Base-by-base conservation (phyloP, 1,284 basidiomycete species). In the Pseudozyma flocculosa region DNA sequence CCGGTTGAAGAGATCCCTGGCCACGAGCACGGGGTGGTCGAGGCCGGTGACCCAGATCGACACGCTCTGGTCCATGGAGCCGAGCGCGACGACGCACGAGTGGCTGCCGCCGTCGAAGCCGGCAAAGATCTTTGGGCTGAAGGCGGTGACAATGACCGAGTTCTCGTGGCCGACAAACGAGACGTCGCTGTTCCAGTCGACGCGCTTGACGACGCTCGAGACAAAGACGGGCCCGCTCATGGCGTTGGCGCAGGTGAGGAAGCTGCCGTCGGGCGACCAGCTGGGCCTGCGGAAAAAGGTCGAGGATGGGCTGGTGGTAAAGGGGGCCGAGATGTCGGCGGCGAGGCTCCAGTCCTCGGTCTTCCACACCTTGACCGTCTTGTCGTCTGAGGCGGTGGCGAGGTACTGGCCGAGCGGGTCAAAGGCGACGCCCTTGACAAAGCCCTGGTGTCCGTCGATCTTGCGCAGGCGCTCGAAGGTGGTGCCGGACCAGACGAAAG, bases 261-360 rank as follows among this genome's bases (percentile, higher is more conserved):
- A 90, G 8, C 91, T 89, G n/a, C 95, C 95, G 78, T 98, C 95
- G 2, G 94, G 94, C 1, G 93, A 95, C 95, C 94, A 99, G 72
- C 92, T 95, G 19, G 95, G 82, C 59, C 95, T 83, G 50, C 92
- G 83, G 79, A 96, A 96, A 82, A 96, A 98, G 2, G 92, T 96
- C 64, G 88, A 90, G 40, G 90, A 91, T 0, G 95, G 94, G 2
- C 92, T 95, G 76, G 89, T 87, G 64, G 88, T 86, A 70, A 98
- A 98, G 0, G 93, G 94, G 67, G 92, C 90, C 24, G 83, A 85
- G 40, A 98, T 85, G 67, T 87, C 87, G 3, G 87, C 85, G 62
- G 93, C 89, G 9, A 93, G 79, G 10, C 83, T 81, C 94, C 95
- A 98, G 69, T 94, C 91, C 10, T 85, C 86, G 0, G 92, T 95